Evolutionary conservation across 2,329 filamentous ascomycete genomes (phyloP), one percentile per base, ranked within the genome.

Genomic region (Cercospora nicotianae): DNA sequence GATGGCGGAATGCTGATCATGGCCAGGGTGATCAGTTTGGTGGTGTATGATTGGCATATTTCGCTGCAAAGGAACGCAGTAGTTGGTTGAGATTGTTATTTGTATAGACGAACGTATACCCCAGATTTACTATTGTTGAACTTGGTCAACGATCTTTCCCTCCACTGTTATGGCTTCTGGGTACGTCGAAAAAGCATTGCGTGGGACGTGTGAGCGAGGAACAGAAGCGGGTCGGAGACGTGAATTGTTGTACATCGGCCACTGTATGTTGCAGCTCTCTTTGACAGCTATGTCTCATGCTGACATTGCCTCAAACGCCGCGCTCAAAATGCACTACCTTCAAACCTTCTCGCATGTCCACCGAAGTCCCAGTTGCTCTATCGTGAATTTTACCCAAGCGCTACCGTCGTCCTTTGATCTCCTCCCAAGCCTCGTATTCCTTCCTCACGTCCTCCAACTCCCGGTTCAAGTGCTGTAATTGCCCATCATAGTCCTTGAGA

Each of bases 401-500:
- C 59, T 39, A 67, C n/a, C 66, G 63, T 42, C 63, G 36, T 28
- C 67, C 51, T 62, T 72, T 70, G 26, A 71, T 60, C 55, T 70
- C 78, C 70, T 88, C 82, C 78, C 86, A 86, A 69, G 85, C 85
- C 31, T 83, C 82, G 67, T 86, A 88, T 69, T 90, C 87, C 72
- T 85, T 84, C 76, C 84, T 84, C 64, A 89, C 83, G 28, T 86
- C 81, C 55, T 82, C 83, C 67, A 90, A 76, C 80, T 89, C 87
- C 76, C 89, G 90, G 79, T 89, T 91, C 70, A 96, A 83, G 77
- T 94, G 90, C 71, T 84, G 79, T 36, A 95, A 83, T 81, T 94
- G 91, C 77, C 89, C 91, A 78, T 94, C 90, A 78, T 94, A 94
- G 76, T 93, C 91, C 75, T 91, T 89, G 74, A 94, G 80, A 58